Evolutionary conservation across 2,329 filamentous ascomycete species (phyloP), one percentile per base, ranked within the genome.

Genomic region (Colletotrichum horii): DNA sequence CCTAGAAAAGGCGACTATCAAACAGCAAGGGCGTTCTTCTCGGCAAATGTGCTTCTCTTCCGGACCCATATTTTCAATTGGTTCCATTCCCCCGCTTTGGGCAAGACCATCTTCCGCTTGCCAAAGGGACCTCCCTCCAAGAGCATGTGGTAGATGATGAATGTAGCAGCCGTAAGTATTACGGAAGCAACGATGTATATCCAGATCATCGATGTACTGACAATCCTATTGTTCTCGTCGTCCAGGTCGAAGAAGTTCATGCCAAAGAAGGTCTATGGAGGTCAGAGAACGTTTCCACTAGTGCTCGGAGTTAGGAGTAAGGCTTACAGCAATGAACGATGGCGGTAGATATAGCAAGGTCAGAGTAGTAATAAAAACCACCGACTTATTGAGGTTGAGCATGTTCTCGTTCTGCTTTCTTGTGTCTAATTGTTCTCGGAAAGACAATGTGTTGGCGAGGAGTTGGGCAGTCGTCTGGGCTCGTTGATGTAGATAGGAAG

Each of bases 211-310:
- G 81, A 78, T 4, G 83, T 83, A 6, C 79, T 79, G n/a, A 83
- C 75, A 14, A 85, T 80, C 6, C 78, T 70, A 15, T 77, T 77
- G 8, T 78, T 82, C 2, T 80, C 68, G 14, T 79, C 32, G 38
- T 85, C 81, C 75, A 84, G 78, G 26, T 80, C 80, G 62, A 85
- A 86, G 66, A 86, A 83, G 77, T 85, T 85, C 84, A 85, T 86
- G 3, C 84, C 84, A 69, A 86, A 84, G 60, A 86, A 81, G 2
- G 84, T 83, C 83, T 83, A 16, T 24, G 26, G 16, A 16, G 7
- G 24, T 58, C 19, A 58, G 55, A 4, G 19, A 19, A 16, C 4
- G 0, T 8, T 26, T 8, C 3, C 12, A 8, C 16, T 28, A 24
- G 43, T 3, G 7, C 0, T 58, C 24, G 55, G 26, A 58, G 8